Evolutionary conservation across 345 rosid species (phyloP), one percentile per base, ranked within the genome.

Genomic region (Gossypium bickii): DNA sequence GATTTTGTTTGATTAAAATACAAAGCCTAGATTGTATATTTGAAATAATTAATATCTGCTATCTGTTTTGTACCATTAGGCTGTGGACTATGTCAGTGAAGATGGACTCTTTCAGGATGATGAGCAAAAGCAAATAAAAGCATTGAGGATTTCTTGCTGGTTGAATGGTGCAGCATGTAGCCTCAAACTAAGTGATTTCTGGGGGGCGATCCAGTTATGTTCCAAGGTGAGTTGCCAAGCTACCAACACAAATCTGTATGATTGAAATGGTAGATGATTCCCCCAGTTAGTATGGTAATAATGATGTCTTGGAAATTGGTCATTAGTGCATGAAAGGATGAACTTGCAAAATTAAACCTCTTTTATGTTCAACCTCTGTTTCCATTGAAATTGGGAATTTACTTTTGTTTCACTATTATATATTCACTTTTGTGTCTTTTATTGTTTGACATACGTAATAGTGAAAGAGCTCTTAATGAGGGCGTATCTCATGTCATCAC

Each of bases 111-210:
- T 82, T 71, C 84, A 59, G 53, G 90, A 83, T 79, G 83, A 74
- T 64, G 87, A 86, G 67, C 67, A 76, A 65, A 85, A 79, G 75
- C 71, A 72, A n/a, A 85, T 82, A 24, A 84, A 83, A 80, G 75
- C 75, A 24, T 64, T 86, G 71, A 83, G 85, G 76, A 79, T 83
- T 2, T 86, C 87, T 62, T 86, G 88, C 88, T 85, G 86, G 89
- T 77, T 86, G 75, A 86, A 88, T 77, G 81, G 80, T 78, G 92
- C 92, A 56, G 92, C 89, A 58, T 88, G 89, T 82, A 34, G 86
- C 79, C 87, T 88, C 76, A 88, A 83, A 77, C 80, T 83, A 49
- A 74, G 81, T 60, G 80, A 86, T 67, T 86, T 80, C 73, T 82
- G 51, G 78, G 88, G 17, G 83, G 85, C 86, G 51, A 83, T 86